Conservation (phyloP, 2,329 filamentous ascomycete species). For the Fusarium torreyae region DNA sequence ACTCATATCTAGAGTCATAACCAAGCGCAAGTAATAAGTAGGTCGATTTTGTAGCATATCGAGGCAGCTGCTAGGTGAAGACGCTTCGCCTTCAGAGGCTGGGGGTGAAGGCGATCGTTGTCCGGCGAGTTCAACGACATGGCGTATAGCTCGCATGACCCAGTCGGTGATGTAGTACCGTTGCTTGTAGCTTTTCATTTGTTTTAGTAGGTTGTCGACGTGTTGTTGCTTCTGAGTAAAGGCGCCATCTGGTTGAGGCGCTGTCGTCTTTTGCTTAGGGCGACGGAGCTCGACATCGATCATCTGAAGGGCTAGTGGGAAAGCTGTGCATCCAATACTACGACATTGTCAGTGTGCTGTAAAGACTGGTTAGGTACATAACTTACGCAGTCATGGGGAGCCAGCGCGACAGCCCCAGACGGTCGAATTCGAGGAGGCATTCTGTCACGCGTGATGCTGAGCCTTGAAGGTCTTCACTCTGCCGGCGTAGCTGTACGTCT, state of each 20-base stretch:
- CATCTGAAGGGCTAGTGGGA: constrained; percentile 44
- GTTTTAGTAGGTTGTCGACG: constrained; percentile 39
- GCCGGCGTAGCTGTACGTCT: constrained; percentile 19
- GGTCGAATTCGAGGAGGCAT: constrained; percentile 41
- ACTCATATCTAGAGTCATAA: constrained; percentile 46
- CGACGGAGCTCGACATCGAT: constrained; percentile 46
- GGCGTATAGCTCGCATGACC: constrained; percentile 42
- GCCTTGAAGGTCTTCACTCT: constrained; percentile 46
- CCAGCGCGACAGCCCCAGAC: constrained; percentile 38
- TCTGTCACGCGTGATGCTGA: constrained; percentile 43
- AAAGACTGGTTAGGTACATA: too few relatives aligned
- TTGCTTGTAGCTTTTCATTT: constrained; percentile 44
- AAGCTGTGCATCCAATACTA: constrained; percentile 43
- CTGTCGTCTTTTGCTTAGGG: constrained; percentile 1
- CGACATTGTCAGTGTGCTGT: too few relatives aligned
- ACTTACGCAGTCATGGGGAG: constrained; percentile 48
- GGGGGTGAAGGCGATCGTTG: constrained; percentile 11
- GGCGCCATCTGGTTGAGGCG: neutral
- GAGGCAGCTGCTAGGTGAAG: constrained; percentile 23
- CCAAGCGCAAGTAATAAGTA: constrained; percentile 39
- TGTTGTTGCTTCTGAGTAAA: constrained; percentile 40
- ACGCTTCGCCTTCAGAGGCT: neutral
- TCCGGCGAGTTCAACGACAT: constrained; percentile 40
- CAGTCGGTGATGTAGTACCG: constrained; percentile 47
- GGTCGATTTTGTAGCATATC: constrained; percentile 43